Evolutionary conservation across 306 rosid genomes (phyloP).

Genomic region (Adenanthera pavonina): DNA sequence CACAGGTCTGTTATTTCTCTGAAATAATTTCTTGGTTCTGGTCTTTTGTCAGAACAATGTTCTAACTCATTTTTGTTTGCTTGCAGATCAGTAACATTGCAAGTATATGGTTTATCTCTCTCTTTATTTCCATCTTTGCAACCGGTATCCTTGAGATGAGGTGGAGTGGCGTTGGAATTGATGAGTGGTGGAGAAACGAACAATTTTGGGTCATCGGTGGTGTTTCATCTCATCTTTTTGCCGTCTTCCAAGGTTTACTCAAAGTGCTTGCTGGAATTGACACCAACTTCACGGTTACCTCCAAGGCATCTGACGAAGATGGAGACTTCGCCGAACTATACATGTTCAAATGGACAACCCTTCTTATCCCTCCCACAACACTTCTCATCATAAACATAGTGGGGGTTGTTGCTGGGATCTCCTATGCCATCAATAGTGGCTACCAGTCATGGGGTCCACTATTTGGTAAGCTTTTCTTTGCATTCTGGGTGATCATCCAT

Average conservation of each 20-base stretch:
- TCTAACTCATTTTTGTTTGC: conserved; percentile 23
- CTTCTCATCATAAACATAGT: conserved; percentile 91
- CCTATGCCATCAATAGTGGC: conserved; percentile 91
- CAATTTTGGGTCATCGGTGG: conserved; percentile 99
- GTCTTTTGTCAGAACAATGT: not conserved
- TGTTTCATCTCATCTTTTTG: conserved; percentile 90
- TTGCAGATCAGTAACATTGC: conserved; percentile 97
- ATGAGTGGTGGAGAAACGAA: conserved; percentile 99
- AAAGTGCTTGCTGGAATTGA: conserved; percentile 96
- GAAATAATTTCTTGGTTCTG: not conserved
- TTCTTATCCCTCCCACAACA: conserved; percentile 92
- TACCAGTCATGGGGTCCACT: conserved; percentile 99
- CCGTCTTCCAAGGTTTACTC: conserved; percentile 91
- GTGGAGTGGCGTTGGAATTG: conserved; percentile 98
- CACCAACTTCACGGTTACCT: conserved; percentile 98
- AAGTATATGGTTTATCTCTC: conserved; percentile 94
- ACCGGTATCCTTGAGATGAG: conserved; percentile 99
- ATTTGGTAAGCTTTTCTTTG: conserved; percentile 96
- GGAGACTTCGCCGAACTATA: conserved; percentile 89
- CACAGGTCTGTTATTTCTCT: conserved; percentile 71
- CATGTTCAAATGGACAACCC: conserved; percentile 97
- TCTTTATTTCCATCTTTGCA: conserved; percentile 94
- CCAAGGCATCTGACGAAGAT: conserved; percentile 95
- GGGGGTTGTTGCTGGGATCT: conserved; percentile 93
- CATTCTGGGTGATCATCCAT: conserved; percentile 97